phyloP scores from a whole-genome alignment of 345 rosid genomes.

The Gossypium turneri region DNA sequence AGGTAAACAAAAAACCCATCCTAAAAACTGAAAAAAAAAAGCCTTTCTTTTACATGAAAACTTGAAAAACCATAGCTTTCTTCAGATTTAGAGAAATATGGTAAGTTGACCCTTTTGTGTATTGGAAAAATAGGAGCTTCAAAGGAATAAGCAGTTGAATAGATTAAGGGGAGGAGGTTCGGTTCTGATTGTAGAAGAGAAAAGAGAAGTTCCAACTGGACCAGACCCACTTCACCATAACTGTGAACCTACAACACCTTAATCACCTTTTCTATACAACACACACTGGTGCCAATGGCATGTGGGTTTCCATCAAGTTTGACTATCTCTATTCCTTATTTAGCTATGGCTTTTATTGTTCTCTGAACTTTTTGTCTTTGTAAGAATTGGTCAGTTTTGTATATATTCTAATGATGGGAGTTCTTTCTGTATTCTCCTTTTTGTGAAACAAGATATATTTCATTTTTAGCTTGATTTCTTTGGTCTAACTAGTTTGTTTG shows the following conservation, averaged over 20 bases:
- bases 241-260: slow-evolving; percentile 33
- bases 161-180: slow-evolving; percentile 7
- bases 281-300: neutral
- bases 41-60: neutral
- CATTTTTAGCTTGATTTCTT: neutral
- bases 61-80: neutral
- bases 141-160: neutral
- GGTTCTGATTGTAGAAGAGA: slow-evolving; percentile 17
- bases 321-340: neutral
- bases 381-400: neutral
- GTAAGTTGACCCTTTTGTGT: neutral
- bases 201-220: slow-evolving; percentile 55
- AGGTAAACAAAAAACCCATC: slow-evolving; percentile 10
- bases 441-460: neutral
- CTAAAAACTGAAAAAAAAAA: neutral
- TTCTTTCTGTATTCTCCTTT: neutral
- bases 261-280: slow-evolving; percentile 3
- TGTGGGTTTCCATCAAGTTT: neutral
- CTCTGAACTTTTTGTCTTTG: neutral
- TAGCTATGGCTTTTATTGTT: neutral
- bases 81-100: neutral
- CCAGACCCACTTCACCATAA: slow-evolving; percentile 70
- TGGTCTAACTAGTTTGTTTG: neutral
- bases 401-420: neutral
- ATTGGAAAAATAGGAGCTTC: slow-evolving; percentile 21